Percentiles rank a stretch among this genome's conserved stretches.
phyloP scores from a whole-genome alignment of 495 filamentous ascomycete species.

The Cryomyces minteri region DNA sequence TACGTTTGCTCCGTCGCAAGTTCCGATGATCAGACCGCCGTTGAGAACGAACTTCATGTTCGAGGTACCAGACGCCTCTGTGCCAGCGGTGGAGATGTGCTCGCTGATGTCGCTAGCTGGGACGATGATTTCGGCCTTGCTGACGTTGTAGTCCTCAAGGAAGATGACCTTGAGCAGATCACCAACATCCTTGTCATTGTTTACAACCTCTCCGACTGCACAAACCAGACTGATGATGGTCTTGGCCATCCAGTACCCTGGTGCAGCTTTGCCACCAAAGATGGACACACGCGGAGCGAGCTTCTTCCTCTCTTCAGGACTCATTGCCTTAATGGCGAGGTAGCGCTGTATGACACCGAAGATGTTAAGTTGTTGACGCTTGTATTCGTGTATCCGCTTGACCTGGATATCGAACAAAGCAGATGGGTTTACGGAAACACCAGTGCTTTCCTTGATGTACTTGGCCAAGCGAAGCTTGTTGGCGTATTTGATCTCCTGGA shows the following conservation, averaged over 20 bases:
- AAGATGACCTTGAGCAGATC: slow-evolving; percentile 95
- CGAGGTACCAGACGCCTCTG: slow-evolving; percentile 49
- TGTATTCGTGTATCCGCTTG: slow-evolving; percentile 98
- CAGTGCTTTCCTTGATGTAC: slow-evolving; percentile 66
- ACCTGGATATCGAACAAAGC: slow-evolving; percentile 94
- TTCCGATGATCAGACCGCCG: slow-evolving; percentile 91
- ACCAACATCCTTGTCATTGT: slow-evolving; percentile 77
- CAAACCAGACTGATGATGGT: slow-evolving; percentile 95
- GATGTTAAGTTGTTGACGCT: slow-evolving; percentile 97
- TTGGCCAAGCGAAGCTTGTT: slow-evolving; percentile 73
- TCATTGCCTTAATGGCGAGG: slow-evolving; percentile 70
- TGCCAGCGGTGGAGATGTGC: slow-evolving; percentile 96
- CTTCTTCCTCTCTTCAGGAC: slow-evolving; percentile 71
- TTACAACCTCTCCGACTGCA: slow-evolving; percentile 77
- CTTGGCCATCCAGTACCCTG: slow-evolving; percentile 99
- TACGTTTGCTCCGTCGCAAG: slow-evolving; percentile 94
- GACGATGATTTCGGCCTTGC: slow-evolving; percentile 92
- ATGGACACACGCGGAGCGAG: slow-evolving; percentile 83
- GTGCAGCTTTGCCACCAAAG: slow-evolving; percentile 94
- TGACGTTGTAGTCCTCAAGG: slow-evolving; percentile 96
- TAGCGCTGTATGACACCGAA: slow-evolving; percentile 96
- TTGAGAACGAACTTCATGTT: slow-evolving; percentile 99
- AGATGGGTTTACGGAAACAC: slow-evolving; percentile 66
- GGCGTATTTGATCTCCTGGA: slow-evolving; percentile 70
- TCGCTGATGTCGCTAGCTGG: slow-evolving; percentile 94